Base-by-base conservation (phyloP, 2,329 filamentous ascomycete genomes). In the Cladorrhinum sp. region DNA sequence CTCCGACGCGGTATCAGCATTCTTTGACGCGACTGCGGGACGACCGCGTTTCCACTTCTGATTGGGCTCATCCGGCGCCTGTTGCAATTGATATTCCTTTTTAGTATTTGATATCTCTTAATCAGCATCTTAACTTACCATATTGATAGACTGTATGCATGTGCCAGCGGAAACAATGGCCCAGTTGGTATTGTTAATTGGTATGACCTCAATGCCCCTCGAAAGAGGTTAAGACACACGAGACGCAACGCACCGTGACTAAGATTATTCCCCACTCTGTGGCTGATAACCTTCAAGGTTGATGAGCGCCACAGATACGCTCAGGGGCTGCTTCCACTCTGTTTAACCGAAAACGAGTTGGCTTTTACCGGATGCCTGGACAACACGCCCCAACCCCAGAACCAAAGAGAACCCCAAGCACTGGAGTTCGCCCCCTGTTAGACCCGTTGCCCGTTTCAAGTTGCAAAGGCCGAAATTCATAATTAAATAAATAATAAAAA, bases 11-110 rank as follows among this genome's bases (percentile, higher is more conserved):
- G 57, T 66, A 20, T 62, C 59, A 2, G 58, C 51, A 16, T 39
- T 50, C 20, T 62, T 64, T 6, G 67, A 68, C 67, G 71, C 65
- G 64, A 57, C 66, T 2, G 66, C 57, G 9, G 67, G 65, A 20
- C 70, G 73, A 58, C 73, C 74, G 65, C 75, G 75, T 66, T 73
- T 74, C 46, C 71, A 68, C 64, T 75, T 75, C 18, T 71, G 67
- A 57, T 70, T 69, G 46, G 69, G 63, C 23, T 63, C 62, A 24
- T 65, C 59, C 4, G 68, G 67, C 24, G 69, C 64, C 71, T 73
- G 10, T 2, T 36, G 8, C 21, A n/a, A 6, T 2, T 7, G 18
- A 50, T 68, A n/a, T 64, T n/a, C n/a, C n/a, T 55, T 46, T 46
- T 46, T 5, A 16, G 33, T 36, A 36, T 10, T 36, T 36, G 4